These are phyloP conservation scores for Cylindricascospora bacillispora DNA, from an alignment of 1,139 yeast species.

Conservation along the genomic window DNA sequence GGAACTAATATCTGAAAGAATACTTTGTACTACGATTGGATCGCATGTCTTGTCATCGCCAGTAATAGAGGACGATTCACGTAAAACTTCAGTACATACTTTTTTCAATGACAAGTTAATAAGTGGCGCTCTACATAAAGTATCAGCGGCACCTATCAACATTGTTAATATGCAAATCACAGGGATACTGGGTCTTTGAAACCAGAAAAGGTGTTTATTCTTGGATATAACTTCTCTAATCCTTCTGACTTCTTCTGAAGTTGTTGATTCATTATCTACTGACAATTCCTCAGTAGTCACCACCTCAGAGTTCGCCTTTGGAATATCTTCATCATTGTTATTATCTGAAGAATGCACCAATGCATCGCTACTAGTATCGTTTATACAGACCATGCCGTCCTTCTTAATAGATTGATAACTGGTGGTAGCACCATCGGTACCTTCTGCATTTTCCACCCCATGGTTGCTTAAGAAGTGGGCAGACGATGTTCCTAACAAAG, in stretches of 20 bases:
- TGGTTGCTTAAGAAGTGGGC: too few relatives aligned
- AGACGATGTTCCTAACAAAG: too few relatives aligned
- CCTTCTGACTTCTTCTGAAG: neutral
- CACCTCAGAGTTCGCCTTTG: too few relatives aligned
- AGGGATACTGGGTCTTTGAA: constrained; percentile 22
- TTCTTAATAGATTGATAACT: too few relatives aligned
- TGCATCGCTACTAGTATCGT: too few relatives aligned
- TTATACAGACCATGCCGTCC: too few relatives aligned
- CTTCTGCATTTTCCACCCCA: too few relatives aligned
- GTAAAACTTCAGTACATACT: constrained; percentile 14
- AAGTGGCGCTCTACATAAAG: constrained; percentile 17
- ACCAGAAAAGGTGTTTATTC: constrained; percentile 12
- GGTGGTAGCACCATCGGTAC: too few relatives aligned
- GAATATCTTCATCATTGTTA: too few relatives aligned
- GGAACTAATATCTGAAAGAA: constrained; percentile 8
- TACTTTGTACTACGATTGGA: constrained; percentile 20
- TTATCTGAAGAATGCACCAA: too few relatives aligned
- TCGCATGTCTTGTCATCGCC: constrained; percentile 15
- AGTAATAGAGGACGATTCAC: neutral
- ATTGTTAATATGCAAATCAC: constrained; percentile 18
- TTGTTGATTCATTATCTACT: neutral
- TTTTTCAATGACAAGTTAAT: constrained; percentile 16
- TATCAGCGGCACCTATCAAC: constrained; percentile 11
- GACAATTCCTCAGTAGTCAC: too few relatives aligned
- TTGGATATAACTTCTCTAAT: constrained; percentile 1